Evolutionary conservation across 345 rosid species (phyloP).

Genomic region (Adansonia digitata): DNA sequence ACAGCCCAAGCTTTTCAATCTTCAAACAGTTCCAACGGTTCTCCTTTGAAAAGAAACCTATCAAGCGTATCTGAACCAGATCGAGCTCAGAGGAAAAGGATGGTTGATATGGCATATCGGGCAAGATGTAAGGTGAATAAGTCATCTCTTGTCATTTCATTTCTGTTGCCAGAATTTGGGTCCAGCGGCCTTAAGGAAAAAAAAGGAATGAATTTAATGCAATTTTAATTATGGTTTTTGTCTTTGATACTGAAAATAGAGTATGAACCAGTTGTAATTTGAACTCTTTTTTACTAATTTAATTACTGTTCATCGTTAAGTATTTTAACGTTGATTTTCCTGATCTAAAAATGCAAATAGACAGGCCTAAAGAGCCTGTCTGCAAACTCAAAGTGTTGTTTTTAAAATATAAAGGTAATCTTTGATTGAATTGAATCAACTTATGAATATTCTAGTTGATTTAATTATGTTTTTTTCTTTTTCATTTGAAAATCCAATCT

Average conservation of each 20-base stretch:
- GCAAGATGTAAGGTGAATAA: not conserved
- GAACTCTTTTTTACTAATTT: not conserved
- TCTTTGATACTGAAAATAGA: not conserved
- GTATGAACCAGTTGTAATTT: not conserved
- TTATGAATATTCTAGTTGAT: not conserved
- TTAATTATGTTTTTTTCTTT: not conserved
- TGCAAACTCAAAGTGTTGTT: not conserved
- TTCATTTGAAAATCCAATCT: not conserved
- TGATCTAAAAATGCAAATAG: not conserved
- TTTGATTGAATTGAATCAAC: not conserved
- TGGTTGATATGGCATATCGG: not conserved
- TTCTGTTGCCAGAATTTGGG: not conserved
- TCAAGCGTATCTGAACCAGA: not conserved
- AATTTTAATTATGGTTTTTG: not conserved
- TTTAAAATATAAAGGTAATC: not conserved
- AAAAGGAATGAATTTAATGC: not conserved
- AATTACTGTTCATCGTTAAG: not conserved
- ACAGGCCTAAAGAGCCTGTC: not conserved
- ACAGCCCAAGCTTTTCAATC: not conserved
- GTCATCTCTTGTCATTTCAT: not conserved
- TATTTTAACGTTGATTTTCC: not conserved
- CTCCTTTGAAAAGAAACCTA: not conserved
- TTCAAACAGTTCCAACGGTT: not conserved
- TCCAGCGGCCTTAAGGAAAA: not conserved
- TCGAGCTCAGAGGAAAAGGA: not conserved